These are phyloP conservation scores for Penicillium griseofulvum DNA, from an alignment of 2,329 filamentous ascomycete genomes.

Conservation along the genomic window DNA sequence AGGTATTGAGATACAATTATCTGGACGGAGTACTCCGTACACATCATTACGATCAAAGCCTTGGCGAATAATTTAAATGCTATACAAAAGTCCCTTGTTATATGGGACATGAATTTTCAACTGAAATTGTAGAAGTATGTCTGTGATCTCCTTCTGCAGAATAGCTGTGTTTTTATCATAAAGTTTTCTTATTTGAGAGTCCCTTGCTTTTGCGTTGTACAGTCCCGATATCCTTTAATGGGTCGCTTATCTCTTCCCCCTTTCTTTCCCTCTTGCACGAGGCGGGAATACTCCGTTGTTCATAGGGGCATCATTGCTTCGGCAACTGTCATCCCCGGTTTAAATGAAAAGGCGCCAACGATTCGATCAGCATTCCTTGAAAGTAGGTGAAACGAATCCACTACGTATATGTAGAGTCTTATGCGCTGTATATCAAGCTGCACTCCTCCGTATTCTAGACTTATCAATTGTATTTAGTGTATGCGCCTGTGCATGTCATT, in stretches of 20 bases:
- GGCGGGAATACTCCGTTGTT: constrained; percentile 8
- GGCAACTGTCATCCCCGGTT: constrained; percentile 8
- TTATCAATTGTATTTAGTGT: neutral
- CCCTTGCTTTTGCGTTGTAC: constrained; percentile 22
- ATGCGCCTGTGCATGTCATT: constrained; percentile 8
- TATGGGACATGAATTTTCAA: constrained; percentile 1
- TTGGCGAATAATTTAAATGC: neutral
- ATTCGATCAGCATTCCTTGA: constrained; percentile 4
- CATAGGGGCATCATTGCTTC: constrained; percentile 9
- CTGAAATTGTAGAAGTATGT: constrained; percentile 7
- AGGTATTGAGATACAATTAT: neutral
- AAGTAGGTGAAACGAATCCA: neutral
- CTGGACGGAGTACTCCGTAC: neutral
- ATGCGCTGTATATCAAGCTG: constrained; percentile 1
- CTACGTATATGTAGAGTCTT: neutral
- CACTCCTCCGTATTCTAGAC: neutral
- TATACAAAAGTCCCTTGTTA: constrained; percentile 14
- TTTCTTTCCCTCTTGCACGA: constrained; percentile 8
- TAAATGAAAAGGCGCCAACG: neutral
- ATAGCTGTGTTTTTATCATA: constrained; percentile 16
- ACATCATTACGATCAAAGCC: neutral
- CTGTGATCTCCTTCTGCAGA: constrained; percentile 18
- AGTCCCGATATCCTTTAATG: constrained; percentile 6
- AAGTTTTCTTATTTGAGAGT: constrained; percentile 12
- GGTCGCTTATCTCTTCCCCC: constrained; percentile 7